Evolutionary conservation across 192 early-diverging fungal genomes (phyloP).

Genomic region (Coemansia sp.): DNA sequence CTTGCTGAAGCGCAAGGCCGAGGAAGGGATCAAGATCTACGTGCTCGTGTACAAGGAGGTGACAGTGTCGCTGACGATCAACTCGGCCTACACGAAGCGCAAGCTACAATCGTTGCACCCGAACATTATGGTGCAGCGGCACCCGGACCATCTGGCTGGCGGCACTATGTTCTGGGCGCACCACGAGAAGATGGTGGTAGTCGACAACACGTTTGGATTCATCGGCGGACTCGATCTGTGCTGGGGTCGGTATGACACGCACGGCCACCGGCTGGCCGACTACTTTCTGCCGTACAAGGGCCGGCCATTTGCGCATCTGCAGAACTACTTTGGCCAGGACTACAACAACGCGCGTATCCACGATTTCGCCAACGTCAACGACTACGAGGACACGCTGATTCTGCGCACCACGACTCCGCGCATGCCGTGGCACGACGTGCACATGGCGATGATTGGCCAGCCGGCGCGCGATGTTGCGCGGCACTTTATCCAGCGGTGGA

Average conservation of each 20-base stretch:
- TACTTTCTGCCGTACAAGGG: slow-evolving; percentile 56
- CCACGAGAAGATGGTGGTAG: slow-evolving; percentile 79
- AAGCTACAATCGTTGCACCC: slow-evolving; percentile 67
- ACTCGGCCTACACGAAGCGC: slow-evolving; percentile 72
- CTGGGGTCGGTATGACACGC: slow-evolving; percentile 84
- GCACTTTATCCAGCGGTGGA: slow-evolving; percentile 88
- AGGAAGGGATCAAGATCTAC: slow-evolving; percentile 81
- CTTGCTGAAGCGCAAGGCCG: slow-evolving; percentile 75
- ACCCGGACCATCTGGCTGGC: slow-evolving; percentile 75
- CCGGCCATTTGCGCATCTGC: slow-evolving; percentile 47
- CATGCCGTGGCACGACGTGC: slow-evolving; percentile 91
- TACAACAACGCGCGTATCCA: slow-evolving; percentile 84
- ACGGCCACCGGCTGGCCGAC: slow-evolving; percentile 74
- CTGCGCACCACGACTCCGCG: slow-evolving; percentile 59
- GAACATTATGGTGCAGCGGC: slow-evolving; percentile 82
- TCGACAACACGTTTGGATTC: slow-evolving; percentile 80
- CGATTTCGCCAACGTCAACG: slow-evolving; percentile 67
- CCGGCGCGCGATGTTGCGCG: slow-evolving; percentile 78
- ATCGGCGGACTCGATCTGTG: slow-evolving; percentile 87
- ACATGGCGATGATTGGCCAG: slow-evolving; percentile 73
- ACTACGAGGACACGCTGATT: slow-evolving; percentile 55
- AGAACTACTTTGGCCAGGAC: slow-evolving; percentile 73
- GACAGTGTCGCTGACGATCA: slow-evolving; percentile 67
- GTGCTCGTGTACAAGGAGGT: slow-evolving; percentile 85
- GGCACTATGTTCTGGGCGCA: slow-evolving; percentile 84